Evolutionary conservation across 192 early-diverging fungal species (phyloP).

Genomic region (Helicostylum pulchrum): DNA sequence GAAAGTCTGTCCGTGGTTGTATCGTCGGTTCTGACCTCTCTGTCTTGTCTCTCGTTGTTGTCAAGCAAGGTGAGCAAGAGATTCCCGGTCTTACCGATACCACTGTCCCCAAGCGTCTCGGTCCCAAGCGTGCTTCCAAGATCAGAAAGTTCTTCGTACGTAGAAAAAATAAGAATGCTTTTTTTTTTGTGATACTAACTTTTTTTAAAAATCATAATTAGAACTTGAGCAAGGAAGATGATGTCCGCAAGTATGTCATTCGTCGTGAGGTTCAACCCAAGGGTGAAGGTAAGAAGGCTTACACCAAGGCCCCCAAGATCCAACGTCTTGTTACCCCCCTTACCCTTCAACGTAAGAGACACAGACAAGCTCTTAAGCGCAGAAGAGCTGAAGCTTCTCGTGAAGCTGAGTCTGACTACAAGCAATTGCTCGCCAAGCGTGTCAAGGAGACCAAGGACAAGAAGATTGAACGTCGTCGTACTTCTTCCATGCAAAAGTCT

Average conservation of each 20-base stretch:
- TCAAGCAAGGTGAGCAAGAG: slow-evolving; percentile 95
- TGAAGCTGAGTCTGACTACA: slow-evolving; percentile 78
- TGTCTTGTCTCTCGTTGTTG: slow-evolving; percentile 88
- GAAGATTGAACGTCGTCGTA: slow-evolving; percentile 74
- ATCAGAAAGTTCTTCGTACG: slow-evolving; percentile 93
- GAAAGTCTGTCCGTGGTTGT: slow-evolving; percentile 98
- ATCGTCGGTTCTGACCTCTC: slow-evolving; percentile 93
- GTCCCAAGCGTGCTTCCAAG: slow-evolving; percentile 97
- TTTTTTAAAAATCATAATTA: not conserved
- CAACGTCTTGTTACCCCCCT: slow-evolving; percentile 97
- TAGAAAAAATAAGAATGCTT: no score
- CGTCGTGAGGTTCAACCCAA: slow-evolving; percentile 92
- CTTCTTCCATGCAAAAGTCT: slow-evolving; percentile 59
- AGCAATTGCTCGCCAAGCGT: slow-evolving; percentile 83
- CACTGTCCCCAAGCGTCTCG: slow-evolving; percentile 92
- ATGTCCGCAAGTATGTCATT: slow-evolving; percentile 99
- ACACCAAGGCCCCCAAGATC: slow-evolving; percentile 94
- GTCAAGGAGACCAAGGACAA: slow-evolving; percentile 93
- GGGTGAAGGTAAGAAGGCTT: slow-evolving; percentile 84
- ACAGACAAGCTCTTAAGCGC: slow-evolving; percentile 81
- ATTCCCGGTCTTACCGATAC: slow-evolving; percentile 94
- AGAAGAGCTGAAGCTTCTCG: slow-evolving; percentile 74
- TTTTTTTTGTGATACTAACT: no score
- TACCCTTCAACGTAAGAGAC: slow-evolving; percentile 94
- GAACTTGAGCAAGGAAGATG: slow-evolving; percentile 95